Conservation (phyloP, 1,284 basidiomycete species). For the Ustilago nuda region DNA sequence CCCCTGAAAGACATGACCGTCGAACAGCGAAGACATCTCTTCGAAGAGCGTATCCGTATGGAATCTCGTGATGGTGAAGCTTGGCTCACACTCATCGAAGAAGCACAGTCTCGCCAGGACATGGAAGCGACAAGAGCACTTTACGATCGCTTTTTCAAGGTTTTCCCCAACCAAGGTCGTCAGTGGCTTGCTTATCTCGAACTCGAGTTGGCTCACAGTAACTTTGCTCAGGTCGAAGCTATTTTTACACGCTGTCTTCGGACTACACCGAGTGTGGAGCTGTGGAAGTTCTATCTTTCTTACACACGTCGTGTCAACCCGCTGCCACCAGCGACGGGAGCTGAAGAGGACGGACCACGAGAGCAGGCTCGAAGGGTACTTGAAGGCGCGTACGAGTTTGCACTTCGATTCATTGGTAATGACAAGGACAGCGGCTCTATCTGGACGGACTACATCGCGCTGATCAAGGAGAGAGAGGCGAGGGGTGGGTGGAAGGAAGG, state of each 20-base stretch:
- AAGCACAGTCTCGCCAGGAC: conserved; percentile 78
- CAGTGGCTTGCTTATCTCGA: conserved; percentile 76
- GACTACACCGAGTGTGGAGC: conserved; percentile 82
- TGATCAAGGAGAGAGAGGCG: conserved; percentile 79
- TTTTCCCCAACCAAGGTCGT: conserved; percentile 77
- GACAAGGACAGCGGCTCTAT: conserved; percentile 74
- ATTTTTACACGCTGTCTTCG: conserved; percentile 84
- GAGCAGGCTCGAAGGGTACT: conserved; percentile 78
- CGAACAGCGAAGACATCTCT: conserved; percentile 40
- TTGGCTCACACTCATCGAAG: conserved; percentile 78
- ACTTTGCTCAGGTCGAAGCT: conserved; percentile 72
- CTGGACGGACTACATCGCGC: conserved; percentile 80
- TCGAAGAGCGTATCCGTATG: conserved; percentile 69
- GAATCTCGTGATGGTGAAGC: conserved; percentile 76
- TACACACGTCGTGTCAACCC: conserved; percentile 68
- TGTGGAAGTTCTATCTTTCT: conserved; percentile 78
- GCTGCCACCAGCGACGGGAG: conserved; percentile 58
- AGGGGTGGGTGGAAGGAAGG: conserved; percentile 83
- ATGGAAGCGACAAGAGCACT: conserved; percentile 77
- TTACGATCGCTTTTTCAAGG: conserved; percentile 80
- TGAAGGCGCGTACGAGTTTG: conserved; percentile 92
- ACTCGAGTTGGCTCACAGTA: conserved; percentile 79
- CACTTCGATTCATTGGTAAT: conserved; percentile 86
- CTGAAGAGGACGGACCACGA: conserved; percentile 72
- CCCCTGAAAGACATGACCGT: conserved; percentile 43